Evolutionary conservation across 2,329 filamentous ascomycete genomes (phyloP).

Genomic region (Emergomyces pasteurianus): DNA sequence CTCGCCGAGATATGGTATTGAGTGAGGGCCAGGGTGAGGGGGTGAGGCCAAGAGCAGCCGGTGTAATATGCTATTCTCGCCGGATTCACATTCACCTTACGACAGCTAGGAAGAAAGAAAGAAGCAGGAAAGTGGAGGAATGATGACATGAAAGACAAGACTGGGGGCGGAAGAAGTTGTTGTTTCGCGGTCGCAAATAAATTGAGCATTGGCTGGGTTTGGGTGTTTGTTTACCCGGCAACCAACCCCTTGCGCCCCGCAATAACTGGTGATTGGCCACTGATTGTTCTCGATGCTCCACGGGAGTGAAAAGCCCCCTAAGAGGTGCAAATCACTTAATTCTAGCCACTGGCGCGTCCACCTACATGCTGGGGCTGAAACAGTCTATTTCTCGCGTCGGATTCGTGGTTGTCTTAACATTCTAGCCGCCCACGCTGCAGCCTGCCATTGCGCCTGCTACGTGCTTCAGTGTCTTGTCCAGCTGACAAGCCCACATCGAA

Average conservation of each 20-base stretch:
- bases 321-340: background rate
- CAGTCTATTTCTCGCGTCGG: background rate
- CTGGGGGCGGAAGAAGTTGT: background rate
- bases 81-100: background rate
- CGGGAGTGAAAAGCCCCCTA: background rate
- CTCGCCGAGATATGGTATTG: background rate
- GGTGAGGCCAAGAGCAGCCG: background rate
- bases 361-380: background rate
- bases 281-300: background rate
- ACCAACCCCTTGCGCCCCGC: slow-evolving; percentile 1
- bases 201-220: background rate
- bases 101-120: background rate
- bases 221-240: slow-evolving; percentile 11
- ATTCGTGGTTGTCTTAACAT: background rate
- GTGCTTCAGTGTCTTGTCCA: background rate
- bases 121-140: background rate
- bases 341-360: background rate
- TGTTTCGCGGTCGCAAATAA: background rate
- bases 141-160: background rate
- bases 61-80: background rate
- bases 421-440: background rate
- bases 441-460: background rate
- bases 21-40: background rate
- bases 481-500: background rate
- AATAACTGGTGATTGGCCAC: background rate